phyloP scores from a whole-genome alignment of 2,329 filamentous ascomycete species.

The Colletotrichum magnum region DNA sequence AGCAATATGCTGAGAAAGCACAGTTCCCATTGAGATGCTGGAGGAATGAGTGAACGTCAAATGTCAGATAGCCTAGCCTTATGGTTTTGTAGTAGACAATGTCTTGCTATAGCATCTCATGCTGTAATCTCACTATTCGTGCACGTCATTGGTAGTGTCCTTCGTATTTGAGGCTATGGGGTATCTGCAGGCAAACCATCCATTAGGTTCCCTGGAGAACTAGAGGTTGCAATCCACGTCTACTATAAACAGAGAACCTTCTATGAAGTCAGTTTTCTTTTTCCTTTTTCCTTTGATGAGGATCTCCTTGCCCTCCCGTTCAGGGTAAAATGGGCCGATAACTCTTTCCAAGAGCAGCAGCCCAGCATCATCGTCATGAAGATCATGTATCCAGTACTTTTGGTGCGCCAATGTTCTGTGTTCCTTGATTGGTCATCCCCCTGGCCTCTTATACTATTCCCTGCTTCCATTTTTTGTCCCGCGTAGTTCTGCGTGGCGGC shows the following conservation, averaged over 20 bases:
- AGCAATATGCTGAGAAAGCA: background rate
- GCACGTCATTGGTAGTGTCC: background rate
- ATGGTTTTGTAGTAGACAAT: conserved; percentile 25
- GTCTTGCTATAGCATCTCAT: background rate
- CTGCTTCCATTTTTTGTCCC: background rate
- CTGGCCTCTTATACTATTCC: background rate
- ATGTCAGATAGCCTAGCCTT: conserved; percentile 26
- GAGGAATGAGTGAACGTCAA: conserved; percentile 17
- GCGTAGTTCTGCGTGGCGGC: background rate
- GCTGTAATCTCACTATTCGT: no score
- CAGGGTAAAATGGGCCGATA: background rate
- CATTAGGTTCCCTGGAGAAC: conserved; percentile 7
- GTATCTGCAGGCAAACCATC: conserved; percentile 28
- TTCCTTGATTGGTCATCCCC: conserved; percentile 5
- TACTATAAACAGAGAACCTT: conserved; percentile 13
- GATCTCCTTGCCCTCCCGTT: background rate
- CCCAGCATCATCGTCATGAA: background rate
- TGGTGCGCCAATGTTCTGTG: conserved; percentile 28
- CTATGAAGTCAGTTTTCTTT: conserved; percentile 12
- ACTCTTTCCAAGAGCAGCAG: background rate
- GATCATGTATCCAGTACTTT: conserved; percentile 3
- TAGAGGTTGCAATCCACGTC: conserved; percentile 4
- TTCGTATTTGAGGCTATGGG: conserved; percentile 19
- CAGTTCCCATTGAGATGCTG: conserved; percentile 2
- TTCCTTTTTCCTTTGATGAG: background rate